Percentiles rank a stretch among this genome's conserved stretches.
phyloP scores from a whole-genome alignment of 805 yeast genomes.

The Starmerella sp. region DNA sequence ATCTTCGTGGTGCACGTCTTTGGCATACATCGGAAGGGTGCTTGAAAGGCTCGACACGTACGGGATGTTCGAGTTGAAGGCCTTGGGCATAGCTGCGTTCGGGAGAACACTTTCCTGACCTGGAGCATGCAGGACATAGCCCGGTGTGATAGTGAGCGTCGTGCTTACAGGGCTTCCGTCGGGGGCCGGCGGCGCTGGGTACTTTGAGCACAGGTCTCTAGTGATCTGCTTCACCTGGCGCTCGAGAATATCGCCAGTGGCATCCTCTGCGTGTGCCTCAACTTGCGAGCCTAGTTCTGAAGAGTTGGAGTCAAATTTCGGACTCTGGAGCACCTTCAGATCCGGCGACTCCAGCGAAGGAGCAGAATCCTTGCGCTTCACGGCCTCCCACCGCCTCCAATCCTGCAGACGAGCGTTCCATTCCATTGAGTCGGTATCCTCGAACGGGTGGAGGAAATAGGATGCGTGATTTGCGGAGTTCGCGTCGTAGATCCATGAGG shows the following conservation, averaged over 20 bases:
- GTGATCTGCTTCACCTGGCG: background rate
- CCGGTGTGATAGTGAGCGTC: slow-evolving; percentile 28
- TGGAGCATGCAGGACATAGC: slow-evolving; percentile 24
- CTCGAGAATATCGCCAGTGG: background rate
- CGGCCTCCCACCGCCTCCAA: slow-evolving; percentile 23
- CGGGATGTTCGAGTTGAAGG: slow-evolving; percentile 27
- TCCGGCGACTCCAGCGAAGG: background rate
- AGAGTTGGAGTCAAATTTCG: background rate
- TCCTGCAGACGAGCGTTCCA: slow-evolving; percentile 24
- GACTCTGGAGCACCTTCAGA: background rate
- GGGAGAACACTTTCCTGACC: slow-evolving; percentile 7
- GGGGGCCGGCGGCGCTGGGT: background rate
- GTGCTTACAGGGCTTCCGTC: slow-evolving; percentile 5
- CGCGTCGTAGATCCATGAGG: slow-evolving; percentile 15
- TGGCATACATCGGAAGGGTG: slow-evolving; percentile 19
- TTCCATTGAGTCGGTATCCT: slow-evolving; percentile 23
- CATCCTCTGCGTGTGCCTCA: background rate
- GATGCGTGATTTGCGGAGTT: slow-evolving; percentile 4
- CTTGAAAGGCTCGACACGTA: slow-evolving; percentile 21
- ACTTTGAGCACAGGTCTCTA: background rate
- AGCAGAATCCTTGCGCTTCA: slow-evolving; percentile 5
- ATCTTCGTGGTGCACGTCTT: slow-evolving; percentile 20
- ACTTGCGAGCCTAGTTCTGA: background rate
- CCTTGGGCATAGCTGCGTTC: slow-evolving; percentile 14
- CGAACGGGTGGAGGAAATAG: slow-evolving; percentile 12